A percentile compares a stretch with the other conserved stretches of the same genome.
Evolutionary conservation across 1,284 basidiomycete genomes (phyloP).

Genomic region (Tetrapyrgos nigripes): DNA sequence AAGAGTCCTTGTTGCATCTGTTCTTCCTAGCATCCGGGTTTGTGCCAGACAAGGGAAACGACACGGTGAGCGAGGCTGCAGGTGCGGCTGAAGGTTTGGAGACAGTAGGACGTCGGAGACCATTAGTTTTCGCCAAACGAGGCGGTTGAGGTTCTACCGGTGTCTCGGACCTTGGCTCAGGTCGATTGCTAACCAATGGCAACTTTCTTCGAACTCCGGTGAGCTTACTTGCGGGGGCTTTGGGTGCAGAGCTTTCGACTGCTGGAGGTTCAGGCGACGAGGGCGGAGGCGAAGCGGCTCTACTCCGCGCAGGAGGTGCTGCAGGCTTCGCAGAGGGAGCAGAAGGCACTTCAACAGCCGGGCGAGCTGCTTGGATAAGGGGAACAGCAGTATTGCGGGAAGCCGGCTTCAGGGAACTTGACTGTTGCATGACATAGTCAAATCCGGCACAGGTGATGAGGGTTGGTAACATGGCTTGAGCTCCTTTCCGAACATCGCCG

Average conservation of each 20-base stretch:
- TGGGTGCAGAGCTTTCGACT: constrained; percentile 35
- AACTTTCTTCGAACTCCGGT: constrained; percentile 74
- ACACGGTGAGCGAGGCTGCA: constrained; percentile 38
- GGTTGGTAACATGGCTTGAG: constrained; percentile 82
- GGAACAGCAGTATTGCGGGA: constrained; percentile 87
- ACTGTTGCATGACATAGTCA: constrained; percentile 88
- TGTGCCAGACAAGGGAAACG: constrained; percentile 70
- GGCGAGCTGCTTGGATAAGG: constrained; percentile 82
- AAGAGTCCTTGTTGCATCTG: constrained; percentile 82
- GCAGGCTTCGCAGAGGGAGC: constrained; percentile 27
- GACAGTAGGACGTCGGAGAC: constrained; percentile 57
- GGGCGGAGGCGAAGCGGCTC: constrained; percentile 35
- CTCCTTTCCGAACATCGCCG: constrained; percentile 91
- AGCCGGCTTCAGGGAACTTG: constrained; percentile 89
- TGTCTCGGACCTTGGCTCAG: constrained; percentile 68
- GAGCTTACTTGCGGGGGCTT: constrained; percentile 50
- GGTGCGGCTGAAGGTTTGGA: constrained; percentile 33
- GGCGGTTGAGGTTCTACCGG: constrained; percentile 52
- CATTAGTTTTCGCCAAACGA: constrained; percentile 50
- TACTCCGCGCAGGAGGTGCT: constrained; percentile 24
- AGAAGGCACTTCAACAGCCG: constrained; percentile 33
- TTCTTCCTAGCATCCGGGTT: constrained; percentile 77
- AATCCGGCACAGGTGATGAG: constrained; percentile 84
- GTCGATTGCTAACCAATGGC: constrained; percentile 65
- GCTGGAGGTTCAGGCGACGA: constrained; percentile 45